Evolutionary conservation across 768 basidiomycete species (phyloP).

Genomic region (Leccinum disarticulatum): DNA sequence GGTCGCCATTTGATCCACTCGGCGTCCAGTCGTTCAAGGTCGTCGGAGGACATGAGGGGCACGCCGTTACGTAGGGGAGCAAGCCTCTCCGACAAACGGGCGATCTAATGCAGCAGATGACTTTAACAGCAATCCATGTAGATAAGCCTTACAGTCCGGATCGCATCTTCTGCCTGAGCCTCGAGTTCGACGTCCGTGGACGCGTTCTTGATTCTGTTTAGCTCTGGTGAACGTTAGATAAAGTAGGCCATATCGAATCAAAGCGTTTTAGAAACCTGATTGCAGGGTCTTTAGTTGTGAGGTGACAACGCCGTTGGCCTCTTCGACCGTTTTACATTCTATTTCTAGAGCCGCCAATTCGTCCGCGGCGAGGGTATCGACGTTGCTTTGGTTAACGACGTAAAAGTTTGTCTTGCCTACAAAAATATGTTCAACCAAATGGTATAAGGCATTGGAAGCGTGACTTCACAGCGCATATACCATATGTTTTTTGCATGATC

Average conservation of each 20-base stretch:
- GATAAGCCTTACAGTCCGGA: slow-evolving; percentile 47
- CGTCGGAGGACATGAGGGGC: slow-evolving; percentile 67
- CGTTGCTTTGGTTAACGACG: slow-evolving; percentile 76
- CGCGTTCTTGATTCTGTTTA: slow-evolving; percentile 57
- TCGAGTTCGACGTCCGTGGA: slow-evolving; percentile 73
- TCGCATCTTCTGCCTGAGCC: slow-evolving; percentile 48
- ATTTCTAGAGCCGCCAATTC: slow-evolving; percentile 59
- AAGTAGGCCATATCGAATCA: background rate
- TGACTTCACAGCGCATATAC: slow-evolving; percentile 36
- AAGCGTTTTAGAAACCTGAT: slow-evolving; percentile 19
- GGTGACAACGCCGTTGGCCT: slow-evolving; percentile 54
- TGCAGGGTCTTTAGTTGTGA: slow-evolving; percentile 50
- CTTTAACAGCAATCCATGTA: slow-evolving; percentile 14
- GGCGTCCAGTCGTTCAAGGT: slow-evolving; percentile 62
- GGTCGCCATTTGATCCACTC: slow-evolving; percentile 81
- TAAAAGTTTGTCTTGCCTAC: slow-evolving; percentile 85
- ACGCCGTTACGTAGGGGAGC: slow-evolving; percentile 63
- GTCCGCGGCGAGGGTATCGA: slow-evolving; percentile 62
- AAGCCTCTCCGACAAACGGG: slow-evolving; percentile 48
- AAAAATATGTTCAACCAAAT: background rate
- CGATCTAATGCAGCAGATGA: slow-evolving; percentile 40
- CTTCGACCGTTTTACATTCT: slow-evolving; percentile 56
- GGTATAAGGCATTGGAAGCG: background rate
- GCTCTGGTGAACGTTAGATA: slow-evolving; percentile 45
- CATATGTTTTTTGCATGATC: slow-evolving; percentile 81